Conservation (phyloP, 2,329 filamentous ascomycete species). For the Stemphylium lycopersici region DNA sequence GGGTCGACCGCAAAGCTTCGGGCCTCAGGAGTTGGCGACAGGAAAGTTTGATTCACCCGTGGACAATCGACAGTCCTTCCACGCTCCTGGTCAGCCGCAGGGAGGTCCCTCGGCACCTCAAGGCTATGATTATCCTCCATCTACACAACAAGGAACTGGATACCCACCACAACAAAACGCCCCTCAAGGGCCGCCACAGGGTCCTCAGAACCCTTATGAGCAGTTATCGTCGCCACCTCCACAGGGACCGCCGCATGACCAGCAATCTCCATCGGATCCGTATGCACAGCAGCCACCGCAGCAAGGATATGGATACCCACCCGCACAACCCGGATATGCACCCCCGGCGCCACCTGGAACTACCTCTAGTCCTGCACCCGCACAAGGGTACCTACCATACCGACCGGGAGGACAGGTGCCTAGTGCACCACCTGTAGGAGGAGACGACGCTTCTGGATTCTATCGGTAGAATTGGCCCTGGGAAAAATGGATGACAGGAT, state of each 20-base stretch:
- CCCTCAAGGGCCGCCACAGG: constrained; percentile 24
- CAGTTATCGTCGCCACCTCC: constrained; percentile 36
- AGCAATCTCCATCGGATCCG: constrained; percentile 35
- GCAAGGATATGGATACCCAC: constrained; percentile 39
- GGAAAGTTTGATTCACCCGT: constrained; percentile 55
- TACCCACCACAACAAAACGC: constrained; percentile 35
- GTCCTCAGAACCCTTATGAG: constrained; percentile 35
- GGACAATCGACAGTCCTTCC: constrained; percentile 52
- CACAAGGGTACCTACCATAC: constrained; percentile 40
- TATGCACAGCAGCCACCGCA: constrained; percentile 39
- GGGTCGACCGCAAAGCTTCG: constrained; percentile 46
- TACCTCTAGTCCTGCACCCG: constrained; percentile 31
- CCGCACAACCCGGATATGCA: constrained; percentile 40
- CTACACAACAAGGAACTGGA: constrained; percentile 22
- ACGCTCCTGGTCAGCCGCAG: constrained; percentile 30
- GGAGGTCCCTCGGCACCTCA: constrained; percentile 36
- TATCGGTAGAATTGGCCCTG: constrained; percentile 27
- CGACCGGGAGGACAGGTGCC: constrained; percentile 42
- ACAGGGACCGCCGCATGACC: constrained; percentile 27
- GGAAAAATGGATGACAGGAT: not conserved
- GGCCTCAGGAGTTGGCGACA: constrained; percentile 56
- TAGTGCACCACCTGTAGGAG: constrained; percentile 38
- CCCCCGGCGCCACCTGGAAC: constrained; percentile 39
- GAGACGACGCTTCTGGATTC: constrained; percentile 38
- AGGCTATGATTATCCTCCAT: constrained; percentile 35